Percentiles rank a stretch among this genome's conserved stretches.
Evolutionary conservation across 2,329 filamentous ascomycete species (phyloP).

Genomic region (Lasiodiplodia sp.): DNA sequence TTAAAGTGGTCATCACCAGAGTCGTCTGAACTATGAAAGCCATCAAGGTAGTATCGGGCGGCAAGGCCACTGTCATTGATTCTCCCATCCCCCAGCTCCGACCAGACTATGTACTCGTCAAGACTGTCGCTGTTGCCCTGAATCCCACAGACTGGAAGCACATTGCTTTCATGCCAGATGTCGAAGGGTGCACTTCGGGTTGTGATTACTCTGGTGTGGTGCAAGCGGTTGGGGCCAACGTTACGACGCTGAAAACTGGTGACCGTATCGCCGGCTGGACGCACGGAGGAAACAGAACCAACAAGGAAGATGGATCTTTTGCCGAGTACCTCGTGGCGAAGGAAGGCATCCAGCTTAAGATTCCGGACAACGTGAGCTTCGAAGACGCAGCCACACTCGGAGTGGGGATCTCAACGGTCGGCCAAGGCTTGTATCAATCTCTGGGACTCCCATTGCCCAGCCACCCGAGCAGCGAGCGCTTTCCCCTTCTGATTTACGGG

Average conservation of each 20-base stretch:
- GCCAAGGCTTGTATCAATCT: conserved; percentile 56
- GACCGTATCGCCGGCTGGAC: conserved; percentile 61
- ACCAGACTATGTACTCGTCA: conserved; percentile 20
- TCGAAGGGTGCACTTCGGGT: conserved; percentile 54
- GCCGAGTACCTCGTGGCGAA: conserved; percentile 62
- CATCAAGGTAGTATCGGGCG: conserved; percentile 20
- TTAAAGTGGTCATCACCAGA: too few species aligned
- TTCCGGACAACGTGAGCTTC: conserved; percentile 58
- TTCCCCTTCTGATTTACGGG: conserved; percentile 59
- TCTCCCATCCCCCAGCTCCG: conserved; percentile 31
- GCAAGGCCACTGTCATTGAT: conserved; percentile 40
- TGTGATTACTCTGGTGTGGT: conserved; percentile 63
- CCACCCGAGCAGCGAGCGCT: conserved; percentile 44
- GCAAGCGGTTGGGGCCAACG: conserved; percentile 58
- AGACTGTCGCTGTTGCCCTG: conserved; percentile 51
- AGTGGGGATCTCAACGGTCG: conserved; percentile 60
- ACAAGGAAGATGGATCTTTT: conserved; percentile 60
- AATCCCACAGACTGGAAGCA: conserved; percentile 64
- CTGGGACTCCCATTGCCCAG: conserved; percentile 56
- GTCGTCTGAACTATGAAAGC: conserved; percentile 4
- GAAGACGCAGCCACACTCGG: conserved; percentile 62
- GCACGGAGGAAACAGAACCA: conserved; percentile 53
- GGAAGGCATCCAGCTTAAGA: conserved; percentile 55
- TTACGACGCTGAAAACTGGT: conserved; percentile 59
- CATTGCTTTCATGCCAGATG: conserved; percentile 42